Conservation (phyloP, 805 yeast genomes). For the Cyberlindnera xylosilytica region DNA sequence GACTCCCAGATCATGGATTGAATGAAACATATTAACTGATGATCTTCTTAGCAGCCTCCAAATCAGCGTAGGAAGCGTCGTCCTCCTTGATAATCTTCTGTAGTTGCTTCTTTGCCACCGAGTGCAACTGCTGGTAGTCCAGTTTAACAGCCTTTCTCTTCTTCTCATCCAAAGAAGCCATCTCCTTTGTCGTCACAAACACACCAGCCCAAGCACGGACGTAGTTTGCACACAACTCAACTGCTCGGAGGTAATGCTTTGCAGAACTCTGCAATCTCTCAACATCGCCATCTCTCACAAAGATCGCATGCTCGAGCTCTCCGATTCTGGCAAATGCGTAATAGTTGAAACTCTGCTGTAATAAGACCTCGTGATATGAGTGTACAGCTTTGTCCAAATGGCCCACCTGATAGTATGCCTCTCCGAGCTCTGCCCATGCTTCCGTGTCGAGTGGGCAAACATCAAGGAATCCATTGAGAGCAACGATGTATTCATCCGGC, state of each 20-base stretch:
- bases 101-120: slow-evolving; percentile 14
- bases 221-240: slow-evolving; percentile 72
- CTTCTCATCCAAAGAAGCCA: slow-evolving; percentile 13
- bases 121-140: slow-evolving; percentile 9
- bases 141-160: slow-evolving; percentile 1
- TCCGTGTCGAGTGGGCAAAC: slow-evolving; percentile 71
- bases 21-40: too few relatives aligned
- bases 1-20: too few relatives aligned
- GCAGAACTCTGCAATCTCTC: slow-evolving; percentile 20
- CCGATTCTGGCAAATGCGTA: slow-evolving; percentile 64
- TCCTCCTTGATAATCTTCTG: slow-evolving; percentile 16
- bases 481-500: slow-evolving; percentile 44
- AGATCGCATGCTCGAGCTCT: slow-evolving; percentile 35
- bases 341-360: slow-evolving; percentile 68
- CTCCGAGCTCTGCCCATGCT: slow-evolving; percentile 75
- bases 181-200: slow-evolving; percentile 35
- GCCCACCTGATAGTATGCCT: slow-evolving; percentile 57
- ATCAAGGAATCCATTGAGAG: slow-evolving; percentile 53
- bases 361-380: slow-evolving; percentile 66
- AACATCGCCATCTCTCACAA: slow-evolving; percentile 8
- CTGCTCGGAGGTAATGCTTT: slow-evolving; percentile 60
- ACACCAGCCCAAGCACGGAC: slow-evolving; percentile 76
- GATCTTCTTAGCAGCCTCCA: slow-evolving; percentile 20
- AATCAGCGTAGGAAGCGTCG: slow-evolving; percentile 16
- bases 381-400: slow-evolving; percentile 65